These are phyloP conservation scores for Ascochyta clinopodiicola DNA, from an alignment of 2,329 filamentous ascomycete species.

Conservation along the genomic window DNA sequence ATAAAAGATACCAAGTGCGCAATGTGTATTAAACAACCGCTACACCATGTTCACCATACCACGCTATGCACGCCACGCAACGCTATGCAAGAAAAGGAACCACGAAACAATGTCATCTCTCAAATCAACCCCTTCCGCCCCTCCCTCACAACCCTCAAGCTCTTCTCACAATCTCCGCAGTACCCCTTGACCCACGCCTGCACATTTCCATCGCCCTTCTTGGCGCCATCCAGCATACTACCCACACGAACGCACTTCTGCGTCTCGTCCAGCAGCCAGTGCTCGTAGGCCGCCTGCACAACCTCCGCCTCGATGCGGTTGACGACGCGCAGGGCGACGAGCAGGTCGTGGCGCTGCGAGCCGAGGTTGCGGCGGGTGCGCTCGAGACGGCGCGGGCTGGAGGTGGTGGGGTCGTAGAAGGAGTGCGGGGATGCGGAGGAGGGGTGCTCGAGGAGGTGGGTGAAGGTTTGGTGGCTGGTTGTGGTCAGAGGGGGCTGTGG, in stretches of 20 bases:
- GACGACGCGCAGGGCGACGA: slow-evolving; percentile 88
- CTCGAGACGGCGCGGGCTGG: slow-evolving; percentile 64
- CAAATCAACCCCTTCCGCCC: slow-evolving; percentile 14
- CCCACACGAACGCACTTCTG: slow-evolving; percentile 72
- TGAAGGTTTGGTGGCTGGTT: slow-evolving; percentile 47
- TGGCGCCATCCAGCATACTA: slow-evolving; percentile 50
- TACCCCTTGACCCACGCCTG: slow-evolving; percentile 66
- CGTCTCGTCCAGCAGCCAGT: slow-evolving; percentile 85
- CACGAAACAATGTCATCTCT: neutral
- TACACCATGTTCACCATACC: neutral
- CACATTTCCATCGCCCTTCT: slow-evolving; percentile 55
- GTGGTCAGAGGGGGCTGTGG: slow-evolving; percentile 7
- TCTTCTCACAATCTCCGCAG: slow-evolving; percentile 65
- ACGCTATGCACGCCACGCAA: neutral
- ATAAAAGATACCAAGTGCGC: too few relatives aligned
- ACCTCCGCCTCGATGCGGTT: slow-evolving; percentile 90
- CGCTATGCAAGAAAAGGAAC: neutral
- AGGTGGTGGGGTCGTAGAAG: slow-evolving; percentile 32
- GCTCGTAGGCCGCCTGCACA: slow-evolving; percentile 87
- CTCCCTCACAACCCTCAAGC: slow-evolving; percentile 20
- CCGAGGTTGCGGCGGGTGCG: slow-evolving; percentile 84
- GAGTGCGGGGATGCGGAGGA: slow-evolving; percentile 16
- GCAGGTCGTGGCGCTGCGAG: slow-evolving; percentile 83
- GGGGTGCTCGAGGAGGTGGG: slow-evolving; percentile 41
- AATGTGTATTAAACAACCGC: too few relatives aligned